Evolutionary conservation across 345 rosid species (phyloP).

Genomic region (Cardamine occulta): DNA sequence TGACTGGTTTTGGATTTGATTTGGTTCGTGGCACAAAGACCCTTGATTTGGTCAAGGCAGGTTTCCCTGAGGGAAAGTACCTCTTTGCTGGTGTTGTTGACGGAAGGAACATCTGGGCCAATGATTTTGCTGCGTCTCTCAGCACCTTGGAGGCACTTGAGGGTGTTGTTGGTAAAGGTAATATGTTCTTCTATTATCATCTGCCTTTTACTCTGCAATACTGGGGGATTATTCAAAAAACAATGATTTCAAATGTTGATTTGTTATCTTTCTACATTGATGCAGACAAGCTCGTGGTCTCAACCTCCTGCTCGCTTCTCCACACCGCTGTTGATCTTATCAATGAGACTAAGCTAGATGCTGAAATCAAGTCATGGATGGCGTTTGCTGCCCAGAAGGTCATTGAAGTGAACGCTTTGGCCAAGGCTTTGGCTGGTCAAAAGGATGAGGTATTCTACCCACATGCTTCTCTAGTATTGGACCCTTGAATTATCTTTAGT

Average conservation of each 20-base stretch:
- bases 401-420: slow-evolving; percentile 89
- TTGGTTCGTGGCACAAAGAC: slow-evolving; percentile 92
- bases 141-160: slow-evolving; percentile 62
- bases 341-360: slow-evolving; percentile 86
- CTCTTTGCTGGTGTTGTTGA: slow-evolving; percentile 98
- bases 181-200: background rate
- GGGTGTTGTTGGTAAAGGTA: slow-evolving; percentile 93
- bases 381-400: slow-evolving; percentile 99
- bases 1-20: slow-evolving; percentile 83
- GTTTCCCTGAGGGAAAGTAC: slow-evolving; percentile 79
- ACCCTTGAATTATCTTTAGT: slow-evolving; percentile 3
- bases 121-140: slow-evolving; percentile 85
- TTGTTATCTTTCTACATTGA: slow-evolving; percentile 15
- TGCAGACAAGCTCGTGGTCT: slow-evolving; percentile 91
- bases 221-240: background rate
- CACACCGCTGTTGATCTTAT: slow-evolving; percentile 97
- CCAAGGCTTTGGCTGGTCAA: slow-evolving; percentile 88
- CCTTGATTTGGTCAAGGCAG: slow-evolving; percentile 77
- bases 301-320: slow-evolving; percentile 96
- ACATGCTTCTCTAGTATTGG: background rate
- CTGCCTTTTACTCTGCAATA: background rate
- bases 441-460: slow-evolving; percentile 76
- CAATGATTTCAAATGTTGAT: slow-evolving; percentile 13
- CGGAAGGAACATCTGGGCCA: slow-evolving; percentile 99
- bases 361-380: slow-evolving; percentile 93